Percentiles rank a stretch among this genome's conserved stretches.
Conservation (phyloP, 2,329 filamentous ascomycete genomes). For the Colletotrichum neosansevieriae region DNA sequence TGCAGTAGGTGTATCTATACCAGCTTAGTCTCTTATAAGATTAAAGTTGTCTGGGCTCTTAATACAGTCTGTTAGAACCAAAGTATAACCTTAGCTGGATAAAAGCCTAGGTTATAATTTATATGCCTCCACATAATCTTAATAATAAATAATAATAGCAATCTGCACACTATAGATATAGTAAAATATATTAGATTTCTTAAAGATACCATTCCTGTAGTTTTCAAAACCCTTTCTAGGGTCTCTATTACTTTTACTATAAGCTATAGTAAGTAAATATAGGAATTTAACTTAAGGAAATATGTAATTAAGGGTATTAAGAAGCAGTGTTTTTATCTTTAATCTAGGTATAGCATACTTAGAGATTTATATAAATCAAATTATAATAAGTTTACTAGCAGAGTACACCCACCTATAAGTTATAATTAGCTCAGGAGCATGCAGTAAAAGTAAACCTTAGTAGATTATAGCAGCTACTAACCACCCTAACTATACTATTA, state of each 20-base stretch:
- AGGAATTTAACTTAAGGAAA: neutral
- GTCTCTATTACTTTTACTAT: slow-evolving; percentile 3
- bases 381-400: neutral
- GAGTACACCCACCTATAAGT: neutral
- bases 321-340: neutral
- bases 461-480: neutral
- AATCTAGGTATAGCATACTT: neutral
- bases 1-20: neutral
- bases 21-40: neutral
- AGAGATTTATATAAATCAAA: neutral
- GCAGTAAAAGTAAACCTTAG: neutral
- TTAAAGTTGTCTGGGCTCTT: neutral
- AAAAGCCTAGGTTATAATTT: neutral
- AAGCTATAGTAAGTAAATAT: neutral
- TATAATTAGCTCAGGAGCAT: neutral
- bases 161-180: slow-evolving; percentile 2
- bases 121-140: neutral
- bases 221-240: neutral
- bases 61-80: neutral
- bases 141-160: neutral
- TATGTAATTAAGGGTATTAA: neutral
- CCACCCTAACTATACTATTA: neutral
- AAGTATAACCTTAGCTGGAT: neutral
- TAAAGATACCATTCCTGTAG: slow-evolving; percentile 9
- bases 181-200: slow-evolving; percentile 6